Conservation (phyloP, 495 filamentous ascomycete species). For the Trichoderma gamsii region DNA sequence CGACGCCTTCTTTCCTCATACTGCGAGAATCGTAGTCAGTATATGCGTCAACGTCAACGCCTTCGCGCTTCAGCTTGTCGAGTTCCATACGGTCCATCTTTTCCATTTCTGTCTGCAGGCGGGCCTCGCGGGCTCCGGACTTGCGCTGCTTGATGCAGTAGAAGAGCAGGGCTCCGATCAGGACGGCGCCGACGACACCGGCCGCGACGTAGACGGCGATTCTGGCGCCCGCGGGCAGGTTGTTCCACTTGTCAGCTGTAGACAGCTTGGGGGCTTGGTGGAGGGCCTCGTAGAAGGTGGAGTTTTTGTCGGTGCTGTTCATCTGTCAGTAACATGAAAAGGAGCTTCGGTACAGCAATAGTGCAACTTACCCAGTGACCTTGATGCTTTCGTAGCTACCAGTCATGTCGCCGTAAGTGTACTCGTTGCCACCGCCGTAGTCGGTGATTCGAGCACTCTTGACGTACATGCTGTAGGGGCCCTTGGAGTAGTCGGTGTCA, state of each 20-base stretch:
- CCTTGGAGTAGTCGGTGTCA: conserved; percentile 59
- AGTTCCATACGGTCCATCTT: conserved; percentile 59
- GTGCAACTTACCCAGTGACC: conserved; percentile 14
- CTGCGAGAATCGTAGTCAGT: conserved; percentile 26
- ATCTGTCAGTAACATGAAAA: conserved; percentile 15
- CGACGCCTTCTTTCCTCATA: conserved; percentile 12
- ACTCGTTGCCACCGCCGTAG: conserved; percentile 61
- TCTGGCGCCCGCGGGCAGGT: conserved; percentile 47
- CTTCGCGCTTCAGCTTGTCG: conserved; percentile 45
- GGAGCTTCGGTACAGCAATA: conserved; percentile 44
- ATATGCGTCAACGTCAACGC: conserved; percentile 41
- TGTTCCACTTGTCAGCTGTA: conserved; percentile 51
- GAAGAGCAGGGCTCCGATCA: conserved; percentile 40
- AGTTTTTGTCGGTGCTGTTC: conserved; percentile 50
- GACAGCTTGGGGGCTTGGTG: conserved; percentile 38
- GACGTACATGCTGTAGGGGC: conserved; percentile 72
- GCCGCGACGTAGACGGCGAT: conserved; percentile 56
- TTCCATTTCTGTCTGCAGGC: conserved; percentile 47
- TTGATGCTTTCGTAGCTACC: conserved; percentile 71
- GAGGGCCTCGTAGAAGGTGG: conserved; percentile 45
- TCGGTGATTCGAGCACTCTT: conserved; percentile 60
- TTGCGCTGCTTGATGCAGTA: conserved; percentile 31
- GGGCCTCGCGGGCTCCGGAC: conserved; percentile 57
- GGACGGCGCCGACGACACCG: conserved; percentile 43
- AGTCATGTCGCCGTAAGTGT: conserved; percentile 58